Evolutionary conservation across 805 yeast genomes (phyloP).

Genomic region (Saturnispora galanensis): DNA sequence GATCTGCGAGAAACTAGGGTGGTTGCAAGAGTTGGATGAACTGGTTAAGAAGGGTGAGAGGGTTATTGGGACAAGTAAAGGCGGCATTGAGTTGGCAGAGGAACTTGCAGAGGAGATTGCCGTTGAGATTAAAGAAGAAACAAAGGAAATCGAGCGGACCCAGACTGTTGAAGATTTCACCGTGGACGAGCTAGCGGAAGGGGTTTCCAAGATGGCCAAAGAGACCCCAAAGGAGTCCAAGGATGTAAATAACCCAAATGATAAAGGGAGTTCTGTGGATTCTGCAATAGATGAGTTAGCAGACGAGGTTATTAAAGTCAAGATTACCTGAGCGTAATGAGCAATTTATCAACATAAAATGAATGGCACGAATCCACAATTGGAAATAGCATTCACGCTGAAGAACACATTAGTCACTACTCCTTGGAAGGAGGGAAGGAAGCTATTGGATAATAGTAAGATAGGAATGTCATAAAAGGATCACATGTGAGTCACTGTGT

Average conservation of each 20-base stretch:
- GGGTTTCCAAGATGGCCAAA: not conserved
- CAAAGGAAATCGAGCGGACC: not conserved
- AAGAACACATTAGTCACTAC: no score
- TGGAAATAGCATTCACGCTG: no score
- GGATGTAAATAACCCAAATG: not conserved
- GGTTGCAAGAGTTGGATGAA: conserved; percentile 47
- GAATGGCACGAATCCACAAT: no score
- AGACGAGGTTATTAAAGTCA: conserved; percentile 7
- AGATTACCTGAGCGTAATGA: not conserved
- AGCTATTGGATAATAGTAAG: no score
- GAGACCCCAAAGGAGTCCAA: conserved; percentile 2
- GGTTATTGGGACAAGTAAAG: conserved; percentile 8
- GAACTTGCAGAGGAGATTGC: conserved; percentile 10
- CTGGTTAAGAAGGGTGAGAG: conserved; percentile 26
- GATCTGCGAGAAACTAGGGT: conserved; percentile 48
- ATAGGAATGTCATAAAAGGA: no score
- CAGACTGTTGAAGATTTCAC: conserved; percentile 5
- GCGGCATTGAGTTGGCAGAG: not conserved
- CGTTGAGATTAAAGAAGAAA: conserved; percentile 3
- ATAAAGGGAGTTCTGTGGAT: no score
- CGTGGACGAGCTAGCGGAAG: not conserved
- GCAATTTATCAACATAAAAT: not conserved
- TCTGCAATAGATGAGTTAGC: conserved; percentile 8
- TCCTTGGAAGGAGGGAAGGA: no score
- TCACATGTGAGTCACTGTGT: no score